These are phyloP conservation scores for Colletotrichum acutatum DNA, from an alignment of 2,329 filamentous ascomycete species.

Conservation along the genomic window DNA sequence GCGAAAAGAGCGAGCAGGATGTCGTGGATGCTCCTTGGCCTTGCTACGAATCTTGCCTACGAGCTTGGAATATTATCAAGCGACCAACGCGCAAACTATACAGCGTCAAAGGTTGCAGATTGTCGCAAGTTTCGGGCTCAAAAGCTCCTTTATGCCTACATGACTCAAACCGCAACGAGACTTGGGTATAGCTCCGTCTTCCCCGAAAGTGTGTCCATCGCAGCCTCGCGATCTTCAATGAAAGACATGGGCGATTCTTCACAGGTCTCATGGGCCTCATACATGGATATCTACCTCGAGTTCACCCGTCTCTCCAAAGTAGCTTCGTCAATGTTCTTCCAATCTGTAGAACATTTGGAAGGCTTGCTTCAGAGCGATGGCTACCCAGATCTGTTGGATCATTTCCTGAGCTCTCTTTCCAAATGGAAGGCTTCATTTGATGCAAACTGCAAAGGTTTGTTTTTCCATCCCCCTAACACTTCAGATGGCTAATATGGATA, in stretches of 20 bases:
- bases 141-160: conserved; percentile 38
- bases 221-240: not conserved
- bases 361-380: not conserved
- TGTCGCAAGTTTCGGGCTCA: conserved; percentile 19
- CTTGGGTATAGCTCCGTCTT: conserved; percentile 17
- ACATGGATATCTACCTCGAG: not conserved
- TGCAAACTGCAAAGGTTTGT: not conserved
- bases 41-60: conserved; percentile 37
- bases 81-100: not conserved
- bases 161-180: conserved; percentile 37
- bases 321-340: not conserved
- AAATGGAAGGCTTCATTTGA: not conserved
- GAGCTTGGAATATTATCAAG: conserved; percentile 38
- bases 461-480: not conserved
- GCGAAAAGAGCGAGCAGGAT: conserved; percentile 40
- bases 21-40: conserved; percentile 42
- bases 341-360: not conserved
- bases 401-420: not conserved
- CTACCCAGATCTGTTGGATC: not conserved
- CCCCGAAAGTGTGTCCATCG: conserved; percentile 24
- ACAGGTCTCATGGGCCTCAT: not conserved
- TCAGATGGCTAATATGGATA: not conserved
- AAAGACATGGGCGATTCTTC: not conserved
- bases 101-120: not conserved
- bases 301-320: not conserved